These are phyloP conservation scores for Pisolithus microcarpus DNA, from an alignment of 768 basidiomycete species.

Conservation along the genomic window DNA sequence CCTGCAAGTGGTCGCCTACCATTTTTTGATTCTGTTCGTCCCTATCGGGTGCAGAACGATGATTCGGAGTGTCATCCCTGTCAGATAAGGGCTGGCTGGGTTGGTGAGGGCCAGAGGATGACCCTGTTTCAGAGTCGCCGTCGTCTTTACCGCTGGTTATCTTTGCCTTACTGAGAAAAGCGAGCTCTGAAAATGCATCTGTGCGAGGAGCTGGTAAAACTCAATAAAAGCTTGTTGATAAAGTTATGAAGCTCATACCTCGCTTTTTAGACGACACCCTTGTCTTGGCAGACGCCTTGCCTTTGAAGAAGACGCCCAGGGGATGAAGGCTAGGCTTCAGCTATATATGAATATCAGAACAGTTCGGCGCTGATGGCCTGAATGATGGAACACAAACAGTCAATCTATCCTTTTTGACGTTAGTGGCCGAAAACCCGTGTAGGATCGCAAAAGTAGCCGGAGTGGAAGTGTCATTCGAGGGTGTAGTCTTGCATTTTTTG, in stretches of 20 bases:
- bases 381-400: constrained; percentile 21
- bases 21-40: neutral
- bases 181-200: constrained; percentile 39
- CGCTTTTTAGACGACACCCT: constrained; percentile 7
- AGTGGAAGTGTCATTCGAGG: constrained; percentile 14
- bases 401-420: constrained; percentile 30
- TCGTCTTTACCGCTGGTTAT: constrained; percentile 5
- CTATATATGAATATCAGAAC: constrained; percentile 8
- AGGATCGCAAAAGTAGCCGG: constrained; percentile 28
- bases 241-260: constrained; percentile 7
- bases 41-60: neutral
- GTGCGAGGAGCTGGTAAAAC: constrained; percentile 8
- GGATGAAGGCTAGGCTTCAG: constrained; percentile 19
- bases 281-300: constrained; percentile 27
- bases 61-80: neutral
- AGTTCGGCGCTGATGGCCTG: constrained; percentile 1
- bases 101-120: constrained; percentile 11
- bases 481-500: constrained; percentile 10
- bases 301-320: constrained; percentile 33
- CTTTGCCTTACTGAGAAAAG: constrained; percentile 34
- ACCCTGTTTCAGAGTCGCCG: constrained; percentile 3
- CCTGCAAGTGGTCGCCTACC: neutral
- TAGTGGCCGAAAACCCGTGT: constrained; percentile 32
- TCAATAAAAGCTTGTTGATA: neutral
- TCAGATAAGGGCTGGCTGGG: constrained; percentile 11